These are phyloP conservation scores for Mortierella sp. DNA, from an alignment of 371 early-diverging fungal species.

Conservation along the genomic window DNA sequence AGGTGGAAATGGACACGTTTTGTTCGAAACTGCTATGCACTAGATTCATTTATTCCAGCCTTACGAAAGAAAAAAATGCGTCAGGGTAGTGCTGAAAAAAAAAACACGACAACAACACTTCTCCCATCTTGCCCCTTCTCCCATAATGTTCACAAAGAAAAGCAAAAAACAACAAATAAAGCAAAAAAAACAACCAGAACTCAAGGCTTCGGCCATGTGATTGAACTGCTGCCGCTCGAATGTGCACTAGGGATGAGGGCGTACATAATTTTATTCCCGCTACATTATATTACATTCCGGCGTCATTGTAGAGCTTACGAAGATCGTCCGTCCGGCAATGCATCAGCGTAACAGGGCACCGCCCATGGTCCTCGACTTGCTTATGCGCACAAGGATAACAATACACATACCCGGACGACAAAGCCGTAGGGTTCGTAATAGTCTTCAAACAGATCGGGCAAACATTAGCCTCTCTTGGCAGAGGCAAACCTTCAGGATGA, in stretches of 20 bases:
- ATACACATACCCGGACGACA: constrained; percentile 87
- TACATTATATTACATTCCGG: constrained; percentile 31
- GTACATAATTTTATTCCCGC: neutral
- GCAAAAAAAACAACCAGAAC: constrained; percentile 9
- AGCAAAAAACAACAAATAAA: neutral
- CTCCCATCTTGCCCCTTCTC: neutral
- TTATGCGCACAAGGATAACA: constrained; percentile 87
- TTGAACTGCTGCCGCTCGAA: neutral
- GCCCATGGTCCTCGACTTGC: constrained; percentile 72
- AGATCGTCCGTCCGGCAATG: constrained; percentile 63
- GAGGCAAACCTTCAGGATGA: constrained; percentile 79
- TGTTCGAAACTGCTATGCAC: constrained; percentile 22
- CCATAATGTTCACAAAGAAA: neutral
- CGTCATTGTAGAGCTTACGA: constrained; percentile 74
- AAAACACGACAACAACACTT: neutral
- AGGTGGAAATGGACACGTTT: constrained; percentile 29
- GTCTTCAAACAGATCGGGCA: constrained; percentile 84
- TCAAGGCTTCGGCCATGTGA: neutral
- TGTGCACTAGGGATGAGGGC: neutral
- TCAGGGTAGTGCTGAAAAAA: neutral
- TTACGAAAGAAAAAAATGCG: neutral
- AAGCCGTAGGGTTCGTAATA: constrained; percentile 88
- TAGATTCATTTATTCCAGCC: neutral
- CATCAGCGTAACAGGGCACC: constrained; percentile 83
- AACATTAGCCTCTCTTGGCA: constrained; percentile 78